phyloP scores from a whole-genome alignment of 2,329 filamentous ascomycete genomes.

The Talaromyces sp. region DNA sequence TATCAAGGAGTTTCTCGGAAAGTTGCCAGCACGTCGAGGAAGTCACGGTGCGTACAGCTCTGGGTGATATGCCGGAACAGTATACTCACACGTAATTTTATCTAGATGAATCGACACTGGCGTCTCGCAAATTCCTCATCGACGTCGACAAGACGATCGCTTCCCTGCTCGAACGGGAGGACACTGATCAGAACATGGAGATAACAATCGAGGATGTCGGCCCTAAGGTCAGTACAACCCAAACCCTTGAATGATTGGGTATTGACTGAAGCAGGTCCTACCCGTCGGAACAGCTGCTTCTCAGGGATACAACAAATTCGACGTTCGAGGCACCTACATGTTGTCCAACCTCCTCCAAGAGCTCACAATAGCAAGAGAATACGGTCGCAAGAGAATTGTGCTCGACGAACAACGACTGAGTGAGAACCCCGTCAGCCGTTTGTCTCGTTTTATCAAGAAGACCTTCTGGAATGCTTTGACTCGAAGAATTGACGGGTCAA shows the following conservation, averaged over 20 bases:
- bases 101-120: slow-evolving; percentile 67
- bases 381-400: slow-evolving; percentile 82
- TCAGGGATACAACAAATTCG: slow-evolving; percentile 80
- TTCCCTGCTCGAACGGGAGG: slow-evolving; percentile 76
- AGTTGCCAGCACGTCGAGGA: slow-evolving; percentile 36
- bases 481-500: slow-evolving; percentile 78
- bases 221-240: slow-evolving; percentile 63
- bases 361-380: slow-evolving; percentile 85
- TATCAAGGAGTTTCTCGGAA: slow-evolving; percentile 34
- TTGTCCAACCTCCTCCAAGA: slow-evolving; percentile 95
- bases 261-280: slow-evolving; percentile 60
- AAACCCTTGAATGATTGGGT: not conserved
- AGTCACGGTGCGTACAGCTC: slow-evolving; percentile 41
- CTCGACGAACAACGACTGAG: slow-evolving; percentile 87
- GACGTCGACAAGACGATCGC: slow-evolving; percentile 81
- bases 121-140: slow-evolving; percentile 77
- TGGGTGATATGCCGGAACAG: not conserved
- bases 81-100: not conserved
- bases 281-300: slow-evolving; percentile 81
- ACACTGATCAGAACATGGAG: slow-evolving; percentile 91
- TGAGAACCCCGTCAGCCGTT: slow-evolving; percentile 87
- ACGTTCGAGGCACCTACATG: slow-evolving; percentile 95
- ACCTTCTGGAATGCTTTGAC: slow-evolving; percentile 94
- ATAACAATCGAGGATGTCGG: slow-evolving; percentile 96
- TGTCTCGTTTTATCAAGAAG: slow-evolving; percentile 80